Evolutionary conservation across 176 grass and related monocot genomes (phyloP).

Genomic region (Otatea glauca): DNA sequence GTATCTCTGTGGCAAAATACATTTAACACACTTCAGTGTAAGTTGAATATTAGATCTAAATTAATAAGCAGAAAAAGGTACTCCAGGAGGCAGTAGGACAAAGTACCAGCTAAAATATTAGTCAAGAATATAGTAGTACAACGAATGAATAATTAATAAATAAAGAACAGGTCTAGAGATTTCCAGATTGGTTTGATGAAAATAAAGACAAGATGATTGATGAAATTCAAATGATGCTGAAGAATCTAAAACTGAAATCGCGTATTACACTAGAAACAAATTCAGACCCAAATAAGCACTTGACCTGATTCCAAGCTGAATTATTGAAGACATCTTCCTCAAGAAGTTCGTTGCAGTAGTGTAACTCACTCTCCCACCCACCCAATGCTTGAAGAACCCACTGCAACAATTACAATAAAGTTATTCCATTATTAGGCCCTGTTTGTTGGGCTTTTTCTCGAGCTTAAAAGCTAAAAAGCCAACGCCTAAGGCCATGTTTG

Average conservation of each 20-base stretch:
- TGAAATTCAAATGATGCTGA: conserved; percentile 19
- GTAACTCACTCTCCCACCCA: conserved; percentile 88
- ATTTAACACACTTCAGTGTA: conserved; percentile 26
- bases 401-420: conserved; percentile 53
- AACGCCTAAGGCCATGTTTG: no score
- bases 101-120: not conserved
- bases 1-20: conserved; percentile 64
- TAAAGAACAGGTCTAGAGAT: conserved; percentile 1
- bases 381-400: conserved; percentile 93
- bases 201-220: not conserved
- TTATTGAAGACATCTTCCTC: conserved; percentile 94
- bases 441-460: no score
- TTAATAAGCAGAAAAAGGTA: conserved; percentile 23
- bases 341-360: conserved; percentile 77
- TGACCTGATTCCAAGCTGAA: conserved; percentile 99
- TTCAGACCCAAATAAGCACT: conserved; percentile 16
- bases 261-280: not conserved
- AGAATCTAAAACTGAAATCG: not conserved
- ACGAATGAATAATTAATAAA: conserved; percentile 30
- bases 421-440: not conserved
- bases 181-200: not conserved
- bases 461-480: no score
- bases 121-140: conserved; percentile 8
- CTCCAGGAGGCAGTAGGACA: not conserved
- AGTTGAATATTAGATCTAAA: conserved; percentile 9